Evolutionary conservation across 2,329 filamentous ascomycete genomes (phyloP), one percentile per base, ranked within the genome.

Genomic region (Tolypocladium ophioglossoides): DNA sequence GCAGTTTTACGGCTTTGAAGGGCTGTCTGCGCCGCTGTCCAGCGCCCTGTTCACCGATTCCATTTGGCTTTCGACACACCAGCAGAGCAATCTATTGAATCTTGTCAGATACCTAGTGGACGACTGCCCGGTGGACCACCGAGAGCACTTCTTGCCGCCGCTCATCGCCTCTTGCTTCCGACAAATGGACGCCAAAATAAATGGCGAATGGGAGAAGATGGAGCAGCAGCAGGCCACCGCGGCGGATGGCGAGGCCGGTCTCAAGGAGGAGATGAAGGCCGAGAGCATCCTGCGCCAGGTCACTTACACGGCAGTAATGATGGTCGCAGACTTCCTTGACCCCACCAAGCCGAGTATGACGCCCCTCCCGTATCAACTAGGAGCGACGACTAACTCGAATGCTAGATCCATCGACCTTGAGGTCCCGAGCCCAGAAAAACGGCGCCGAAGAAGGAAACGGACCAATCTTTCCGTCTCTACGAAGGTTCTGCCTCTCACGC

Each of bases 221-320:
- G 82, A 85, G 65, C 73, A 79, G 58, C 74, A 82, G 58, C 79
- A 87, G 61, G 74, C 73, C 22, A 74, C 83, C 14, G 79, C 80
- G 44, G 79, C 85, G 1, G 85, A 85, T 4, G 85, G 85, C 22
- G 89, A 91, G 54, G 88, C 89, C n/a, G 70, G 65, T 56, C 74
- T 99, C 52, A 89, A 88, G 1, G 91, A 96, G 61, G 94, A 99
- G 72, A 99, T 99, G 94, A 96, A 96, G 71, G 86, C 89, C 8
- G 94, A 99, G 69, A 97, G 92, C 65, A 95, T 99, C 34, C 74
- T 99, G 48, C 84, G 94, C 22, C 91, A 96, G 67, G 79, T 97
- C 51, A 96, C 92, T 0, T 94, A 95, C 69, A 90, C 90, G 4
- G 89, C 91, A 1, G 90, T 96, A 34, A 85, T 94, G 62, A 90